These are phyloP conservation scores for Lepiota brunneoincarnata DNA, from an alignment of 768 basidiomycete species.

Conservation along the genomic window DNA sequence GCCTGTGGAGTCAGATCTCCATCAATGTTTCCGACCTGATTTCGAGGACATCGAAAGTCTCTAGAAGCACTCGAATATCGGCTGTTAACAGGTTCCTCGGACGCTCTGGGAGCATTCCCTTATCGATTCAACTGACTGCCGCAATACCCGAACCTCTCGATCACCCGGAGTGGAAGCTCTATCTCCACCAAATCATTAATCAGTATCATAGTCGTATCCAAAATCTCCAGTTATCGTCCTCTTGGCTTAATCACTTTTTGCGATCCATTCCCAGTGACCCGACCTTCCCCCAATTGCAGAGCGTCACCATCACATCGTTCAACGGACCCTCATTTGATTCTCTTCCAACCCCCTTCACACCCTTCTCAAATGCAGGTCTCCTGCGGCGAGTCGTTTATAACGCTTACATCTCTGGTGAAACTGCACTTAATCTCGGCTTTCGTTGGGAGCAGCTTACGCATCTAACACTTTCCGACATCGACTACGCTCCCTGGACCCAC, in stretches of 20 bases:
- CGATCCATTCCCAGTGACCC: background rate
- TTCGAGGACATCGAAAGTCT: background rate
- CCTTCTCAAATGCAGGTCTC: background rate
- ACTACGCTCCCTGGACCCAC: constrained; percentile 1
- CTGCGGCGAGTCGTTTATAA: background rate
- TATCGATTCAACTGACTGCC: background rate
- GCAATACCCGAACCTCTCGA: background rate
- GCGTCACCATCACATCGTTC: background rate
- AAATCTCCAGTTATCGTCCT: background rate
- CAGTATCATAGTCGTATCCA: constrained; percentile 1
- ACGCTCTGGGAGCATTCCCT: background rate
- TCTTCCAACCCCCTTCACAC: background rate
- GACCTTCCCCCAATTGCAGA: background rate
- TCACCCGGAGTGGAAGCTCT: background rate
- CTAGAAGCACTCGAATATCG: background rate
- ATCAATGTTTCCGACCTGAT: constrained; percentile 2
- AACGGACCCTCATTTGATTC: background rate
- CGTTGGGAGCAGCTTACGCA: constrained; percentile 7
- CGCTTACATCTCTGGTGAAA: constrained; percentile 4
- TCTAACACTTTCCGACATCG: constrained; percentile 3
- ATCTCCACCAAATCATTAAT: background rate
- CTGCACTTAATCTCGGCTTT: background rate
- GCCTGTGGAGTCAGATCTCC: constrained; percentile 5
- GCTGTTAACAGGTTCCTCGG: background rate
- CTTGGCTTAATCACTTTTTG: background rate